Evolutionary conservation across 2,329 filamentous ascomycete species (phyloP).

Genomic region (Falciphora oryzae): DNA sequence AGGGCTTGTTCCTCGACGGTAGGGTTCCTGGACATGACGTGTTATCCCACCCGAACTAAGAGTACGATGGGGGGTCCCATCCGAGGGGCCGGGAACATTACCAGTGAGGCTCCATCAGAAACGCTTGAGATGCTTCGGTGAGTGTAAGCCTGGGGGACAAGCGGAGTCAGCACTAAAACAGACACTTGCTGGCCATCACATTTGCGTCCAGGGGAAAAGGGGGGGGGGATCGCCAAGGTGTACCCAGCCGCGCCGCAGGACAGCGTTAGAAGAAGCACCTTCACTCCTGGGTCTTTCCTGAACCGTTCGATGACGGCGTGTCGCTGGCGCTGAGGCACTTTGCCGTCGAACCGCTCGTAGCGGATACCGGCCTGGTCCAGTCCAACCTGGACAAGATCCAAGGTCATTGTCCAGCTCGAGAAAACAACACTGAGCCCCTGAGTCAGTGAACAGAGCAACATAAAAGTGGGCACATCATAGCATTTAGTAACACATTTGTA

Average conservation of each 20-base stretch:
- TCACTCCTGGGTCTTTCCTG: slow-evolving; percentile 27
- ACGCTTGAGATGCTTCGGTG: slow-evolving; percentile 38
- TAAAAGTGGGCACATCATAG: no score
- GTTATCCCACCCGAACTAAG: neutral
- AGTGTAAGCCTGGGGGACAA: slow-evolving; percentile 33
- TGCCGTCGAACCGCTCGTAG: slow-evolving; percentile 41
- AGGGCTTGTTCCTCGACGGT: slow-evolving; percentile 25
- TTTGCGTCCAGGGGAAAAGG: neutral
- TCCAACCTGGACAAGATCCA: slow-evolving; percentile 38
- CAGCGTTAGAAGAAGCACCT: slow-evolving; percentile 42
- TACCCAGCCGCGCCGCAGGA: slow-evolving; percentile 46
- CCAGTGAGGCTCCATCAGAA: slow-evolving; percentile 46
- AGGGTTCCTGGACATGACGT: slow-evolving; percentile 20
- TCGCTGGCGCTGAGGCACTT: slow-evolving; percentile 35
- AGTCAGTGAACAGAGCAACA: no score
- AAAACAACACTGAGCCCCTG: slow-evolving; percentile 39
- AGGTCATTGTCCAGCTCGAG: slow-evolving; percentile 42
- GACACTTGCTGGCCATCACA: neutral
- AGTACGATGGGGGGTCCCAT: neutral
- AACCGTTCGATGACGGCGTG: slow-evolving; percentile 35
- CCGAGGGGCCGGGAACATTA: slow-evolving; percentile 14
- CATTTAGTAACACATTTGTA: no score
- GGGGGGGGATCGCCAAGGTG: slow-evolving; percentile 14
- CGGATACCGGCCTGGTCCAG: slow-evolving; percentile 28
- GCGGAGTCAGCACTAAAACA: slow-evolving; percentile 2